Evolutionary conservation across 768 basidiomycete species (phyloP).

Genomic region (Gymnopilus junonius): DNA sequence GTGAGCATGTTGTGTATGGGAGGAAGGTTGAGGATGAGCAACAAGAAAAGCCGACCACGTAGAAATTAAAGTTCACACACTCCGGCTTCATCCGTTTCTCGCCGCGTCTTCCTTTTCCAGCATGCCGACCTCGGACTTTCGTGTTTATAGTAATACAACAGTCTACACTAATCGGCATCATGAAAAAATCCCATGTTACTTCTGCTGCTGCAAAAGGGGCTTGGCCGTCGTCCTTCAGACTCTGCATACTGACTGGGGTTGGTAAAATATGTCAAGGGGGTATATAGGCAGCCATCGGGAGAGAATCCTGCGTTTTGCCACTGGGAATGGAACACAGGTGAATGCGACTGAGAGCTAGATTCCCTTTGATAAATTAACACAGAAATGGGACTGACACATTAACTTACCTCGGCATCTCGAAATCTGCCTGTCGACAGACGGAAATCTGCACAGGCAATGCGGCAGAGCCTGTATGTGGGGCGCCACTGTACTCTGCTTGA

Average conservation of each 20-base stretch:
- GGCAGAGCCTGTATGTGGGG: not conserved
- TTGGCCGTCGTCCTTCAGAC: not conserved
- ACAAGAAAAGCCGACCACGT: conserved; percentile 44
- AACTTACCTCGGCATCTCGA: not conserved
- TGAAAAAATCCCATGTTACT: no score
- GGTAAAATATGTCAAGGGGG: not conserved
- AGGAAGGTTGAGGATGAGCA: conserved; percentile 28
- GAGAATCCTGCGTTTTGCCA: not conserved
- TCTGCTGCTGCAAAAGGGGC: not conserved
- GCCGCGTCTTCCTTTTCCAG: conserved; percentile 9
- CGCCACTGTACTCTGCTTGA: not conserved
- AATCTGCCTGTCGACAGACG: not conserved
- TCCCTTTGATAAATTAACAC: not conserved
- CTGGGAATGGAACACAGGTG: not conserved
- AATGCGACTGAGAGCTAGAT: not conserved
- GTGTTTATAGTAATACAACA: no score
- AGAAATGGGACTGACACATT: not conserved
- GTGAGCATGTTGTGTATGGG: conserved; percentile 72
- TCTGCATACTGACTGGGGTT: not conserved
- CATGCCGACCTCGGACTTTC: no score
- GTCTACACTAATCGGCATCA: no score
- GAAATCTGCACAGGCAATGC: not conserved
- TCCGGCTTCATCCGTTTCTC: conserved; percentile 47
- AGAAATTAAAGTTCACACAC: conserved; percentile 52
- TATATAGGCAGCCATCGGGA: not conserved